Conservation (phyloP, 495 filamentous ascomycete genomes). For the Penicillium ucsense region DNA sequence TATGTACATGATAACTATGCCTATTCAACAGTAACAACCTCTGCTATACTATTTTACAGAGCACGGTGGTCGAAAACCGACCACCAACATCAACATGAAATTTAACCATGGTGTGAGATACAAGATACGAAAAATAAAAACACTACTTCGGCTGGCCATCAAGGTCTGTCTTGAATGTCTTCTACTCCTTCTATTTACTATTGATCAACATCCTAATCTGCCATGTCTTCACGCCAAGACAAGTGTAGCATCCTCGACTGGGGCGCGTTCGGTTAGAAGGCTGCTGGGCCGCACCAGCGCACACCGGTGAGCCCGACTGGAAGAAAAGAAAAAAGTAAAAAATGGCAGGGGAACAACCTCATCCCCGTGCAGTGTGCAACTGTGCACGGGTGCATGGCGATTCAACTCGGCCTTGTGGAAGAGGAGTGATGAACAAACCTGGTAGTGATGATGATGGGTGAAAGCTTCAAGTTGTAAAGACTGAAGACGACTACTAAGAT, state of each 20-base stretch:
- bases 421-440: too few relatives aligned
- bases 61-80: neutral
- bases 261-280: conserved; percentile 7
- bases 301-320: neutral
- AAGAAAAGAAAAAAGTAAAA: neutral
- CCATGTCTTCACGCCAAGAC: neutral
- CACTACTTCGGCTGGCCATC: too few relatives aligned
- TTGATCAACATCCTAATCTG: too few relatives aligned
- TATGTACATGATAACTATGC: too few relatives aligned
- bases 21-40: neutral
- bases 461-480: too few relatives aligned
- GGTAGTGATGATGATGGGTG: too few relatives aligned
- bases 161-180: neutral
- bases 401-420: too few relatives aligned
- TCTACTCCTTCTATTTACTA: neutral
- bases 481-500: too few relatives aligned
- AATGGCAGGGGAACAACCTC: neutral
- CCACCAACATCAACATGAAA: neutral
- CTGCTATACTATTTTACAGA: neutral
- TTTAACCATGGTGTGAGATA: too few relatives aligned
- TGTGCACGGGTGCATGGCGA: too few relatives aligned
- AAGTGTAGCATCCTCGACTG: conserved; percentile 1
- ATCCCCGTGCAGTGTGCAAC: too few relatives aligned
- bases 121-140: too few relatives aligned
- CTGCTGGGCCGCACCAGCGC: neutral